Evolutionary conservation across 306 rosid species (phyloP), one percentile per base, ranked within the genome.

Genomic region (Acacia confusa): DNA sequence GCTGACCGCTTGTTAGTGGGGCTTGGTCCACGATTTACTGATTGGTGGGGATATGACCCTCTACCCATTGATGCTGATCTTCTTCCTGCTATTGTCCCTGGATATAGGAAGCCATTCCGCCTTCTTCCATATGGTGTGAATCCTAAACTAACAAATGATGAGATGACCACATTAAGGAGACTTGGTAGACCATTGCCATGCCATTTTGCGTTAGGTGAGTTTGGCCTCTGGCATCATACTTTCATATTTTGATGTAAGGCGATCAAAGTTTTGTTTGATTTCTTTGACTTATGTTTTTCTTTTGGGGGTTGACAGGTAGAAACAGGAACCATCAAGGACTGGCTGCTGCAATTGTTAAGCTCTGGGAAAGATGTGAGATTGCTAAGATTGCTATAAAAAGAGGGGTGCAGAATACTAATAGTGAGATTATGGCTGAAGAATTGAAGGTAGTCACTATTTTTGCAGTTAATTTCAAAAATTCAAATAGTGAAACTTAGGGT

Each of bases 1-100:
- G 92, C 94, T 55, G 94, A 93, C 85, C 67, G 72, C 83, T 66
- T 93, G 87, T 85, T 95, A 88, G 86, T 85, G 71, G 97, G 97
- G 25, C 81, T 95, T 10, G 99, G 99, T 81, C 99, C 95, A 2
- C 95, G 95, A 45, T 92, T 93, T 84, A 86, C 86, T 19, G 97
- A 95, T 89, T 95, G 99, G 99, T 95, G 97, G 97, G 97, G 97
- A 36, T 91, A 86, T 84, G 99, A 91, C n/a, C 97, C 99, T 70
- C 78, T 85, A 27, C 99, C 99, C 20, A 77, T 95, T 58, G 99
- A 93, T 87, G 99, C 94, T 70, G 99, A 95, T 89, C 97, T 93
- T 79, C 89, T 93, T 32, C 97, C 92, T 9, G 93, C 95, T 43
- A 72, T 90, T 74, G 83, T 93, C 79, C 89, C 91, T 79, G 95